Conservation (phyloP, 306 rosid genomes). For the Urtica urens region DNA sequence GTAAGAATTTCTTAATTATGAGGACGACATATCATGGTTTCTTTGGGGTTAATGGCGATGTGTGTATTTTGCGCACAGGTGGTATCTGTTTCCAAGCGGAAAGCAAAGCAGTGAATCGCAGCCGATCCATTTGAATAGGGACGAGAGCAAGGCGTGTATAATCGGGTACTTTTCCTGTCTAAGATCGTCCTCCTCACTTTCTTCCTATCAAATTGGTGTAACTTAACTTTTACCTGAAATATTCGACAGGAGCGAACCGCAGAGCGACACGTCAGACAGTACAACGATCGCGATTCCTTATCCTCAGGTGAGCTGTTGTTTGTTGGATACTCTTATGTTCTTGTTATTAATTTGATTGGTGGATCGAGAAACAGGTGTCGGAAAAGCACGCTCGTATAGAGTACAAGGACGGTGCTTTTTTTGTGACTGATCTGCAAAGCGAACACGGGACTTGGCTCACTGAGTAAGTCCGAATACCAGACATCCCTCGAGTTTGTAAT, state of each 20-base stretch:
- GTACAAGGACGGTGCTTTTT: slow-evolving; percentile 70
- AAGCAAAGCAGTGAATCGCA: slow-evolving; percentile 30
- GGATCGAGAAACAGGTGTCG: too few relatives aligned
- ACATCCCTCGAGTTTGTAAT: too few relatives aligned
- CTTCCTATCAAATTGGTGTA: too few relatives aligned
- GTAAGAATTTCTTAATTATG: slow-evolving; percentile 29
- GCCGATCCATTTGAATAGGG: slow-evolving; percentile 47
- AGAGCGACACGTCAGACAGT: slow-evolving; percentile 27
- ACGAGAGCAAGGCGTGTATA: slow-evolving; percentile 43
- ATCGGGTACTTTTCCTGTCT: slow-evolving; percentile 44
- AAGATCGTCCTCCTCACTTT: too few relatives aligned
- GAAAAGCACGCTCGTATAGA: slow-evolving; percentile 53
- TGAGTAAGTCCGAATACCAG: too few relatives aligned
- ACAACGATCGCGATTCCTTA: slow-evolving; percentile 38
- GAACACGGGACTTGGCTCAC: slow-evolving; percentile 74
- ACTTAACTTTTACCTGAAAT: too few relatives aligned
- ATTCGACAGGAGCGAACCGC: slow-evolving; percentile 38
- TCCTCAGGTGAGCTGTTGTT: slow-evolving; percentile 41
- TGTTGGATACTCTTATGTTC: too few relatives aligned
- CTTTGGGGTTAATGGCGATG: too few relatives aligned
- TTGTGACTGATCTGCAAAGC: slow-evolving; percentile 64
- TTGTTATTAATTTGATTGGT: too few relatives aligned
- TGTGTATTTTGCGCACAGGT: too few relatives aligned
- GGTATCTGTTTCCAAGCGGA: slow-evolving; percentile 65
- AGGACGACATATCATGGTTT: background rate